Conservation (phyloP, 192 early-diverging fungal genomes). For the Paraglomus brasilianum region DNA sequence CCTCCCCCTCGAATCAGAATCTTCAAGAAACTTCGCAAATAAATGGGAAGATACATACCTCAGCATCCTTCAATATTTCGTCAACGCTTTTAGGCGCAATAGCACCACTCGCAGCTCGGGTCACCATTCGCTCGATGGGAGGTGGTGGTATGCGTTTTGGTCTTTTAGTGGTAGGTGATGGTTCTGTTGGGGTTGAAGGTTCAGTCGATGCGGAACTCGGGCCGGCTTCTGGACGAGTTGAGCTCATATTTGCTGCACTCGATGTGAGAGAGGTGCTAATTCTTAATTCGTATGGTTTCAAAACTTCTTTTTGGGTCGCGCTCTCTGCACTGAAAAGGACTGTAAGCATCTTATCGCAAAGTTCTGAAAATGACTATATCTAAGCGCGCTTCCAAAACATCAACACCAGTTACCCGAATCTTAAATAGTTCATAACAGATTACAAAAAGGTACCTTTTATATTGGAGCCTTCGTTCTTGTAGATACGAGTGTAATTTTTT, state of each 20-base stretch:
- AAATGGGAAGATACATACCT: conserved; percentile 9
- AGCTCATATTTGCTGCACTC: neutral
- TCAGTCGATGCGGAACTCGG: neutral
- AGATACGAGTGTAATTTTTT: neutral
- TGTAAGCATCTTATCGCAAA: neutral
- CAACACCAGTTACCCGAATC: neutral
- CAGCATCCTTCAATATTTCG: conserved; percentile 45
- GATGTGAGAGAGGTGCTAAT: neutral
- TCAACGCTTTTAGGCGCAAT: conserved; percentile 57
- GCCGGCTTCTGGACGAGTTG: neutral
- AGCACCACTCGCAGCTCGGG: conserved; percentile 57
- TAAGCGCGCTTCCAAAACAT: neutral
- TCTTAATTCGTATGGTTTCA: neutral
- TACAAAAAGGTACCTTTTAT: conserved; percentile 1
- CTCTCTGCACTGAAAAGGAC: neutral
- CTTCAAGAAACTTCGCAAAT: too few species aligned
- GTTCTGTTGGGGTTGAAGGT: neutral
- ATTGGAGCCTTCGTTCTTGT: neutral
- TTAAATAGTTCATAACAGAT: conserved; percentile 8
- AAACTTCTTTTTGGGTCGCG: neutral
- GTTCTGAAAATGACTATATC: neutral
- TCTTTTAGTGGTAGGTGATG: conserved; percentile 42
- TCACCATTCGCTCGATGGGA: conserved; percentile 58
- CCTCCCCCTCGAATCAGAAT: too few species aligned
- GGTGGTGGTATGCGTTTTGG: conserved; percentile 44